Evolutionary conservation across 768 basidiomycete species (phyloP).

Genomic region (Clathrus columnatus): DNA sequence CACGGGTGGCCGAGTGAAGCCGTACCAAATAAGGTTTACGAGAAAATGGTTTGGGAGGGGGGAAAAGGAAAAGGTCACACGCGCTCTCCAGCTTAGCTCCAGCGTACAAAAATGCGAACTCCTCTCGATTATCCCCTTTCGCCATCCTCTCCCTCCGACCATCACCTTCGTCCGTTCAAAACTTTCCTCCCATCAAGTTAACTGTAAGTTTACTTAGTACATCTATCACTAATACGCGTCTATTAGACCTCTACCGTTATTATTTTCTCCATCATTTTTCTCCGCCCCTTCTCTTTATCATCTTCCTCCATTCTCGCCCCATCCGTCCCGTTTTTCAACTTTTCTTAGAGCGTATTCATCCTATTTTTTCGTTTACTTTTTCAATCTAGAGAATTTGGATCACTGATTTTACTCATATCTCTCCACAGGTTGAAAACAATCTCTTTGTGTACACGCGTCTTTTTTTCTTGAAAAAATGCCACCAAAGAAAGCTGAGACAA

Average conservation of each 20-base stretch:
- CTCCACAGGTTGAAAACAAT: neutral
- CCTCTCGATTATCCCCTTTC: slow-evolving; percentile 10
- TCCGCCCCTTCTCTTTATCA: neutral
- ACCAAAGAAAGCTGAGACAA: slow-evolving; percentile 25
- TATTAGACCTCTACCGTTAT: neutral
- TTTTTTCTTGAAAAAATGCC: no score
- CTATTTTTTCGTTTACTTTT: neutral
- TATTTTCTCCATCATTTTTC: neutral
- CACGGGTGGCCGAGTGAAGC: neutral
- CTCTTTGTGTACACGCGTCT: neutral
- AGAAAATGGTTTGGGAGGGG: neutral
- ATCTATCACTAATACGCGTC: neutral
- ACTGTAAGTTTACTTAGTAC: slow-evolving; percentile 12
- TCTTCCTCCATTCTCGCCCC: neutral
- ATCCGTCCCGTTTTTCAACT: neutral
- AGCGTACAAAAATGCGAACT: slow-evolving; percentile 13
- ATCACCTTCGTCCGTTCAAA: slow-evolving; percentile 4
- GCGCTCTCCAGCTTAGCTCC: slow-evolving; percentile 8
- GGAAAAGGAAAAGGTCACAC: slow-evolving; percentile 12
- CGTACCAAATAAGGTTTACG: neutral
- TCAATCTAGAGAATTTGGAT: neutral
- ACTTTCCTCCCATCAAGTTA: neutral
- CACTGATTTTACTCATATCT: neutral
- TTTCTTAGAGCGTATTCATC: neutral
- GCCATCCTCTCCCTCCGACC: slow-evolving; percentile 10